Base-by-base conservation (phyloP, 2,329 filamentous ascomycete genomes). In the Myriosclerotinia scirpicola region DNA sequence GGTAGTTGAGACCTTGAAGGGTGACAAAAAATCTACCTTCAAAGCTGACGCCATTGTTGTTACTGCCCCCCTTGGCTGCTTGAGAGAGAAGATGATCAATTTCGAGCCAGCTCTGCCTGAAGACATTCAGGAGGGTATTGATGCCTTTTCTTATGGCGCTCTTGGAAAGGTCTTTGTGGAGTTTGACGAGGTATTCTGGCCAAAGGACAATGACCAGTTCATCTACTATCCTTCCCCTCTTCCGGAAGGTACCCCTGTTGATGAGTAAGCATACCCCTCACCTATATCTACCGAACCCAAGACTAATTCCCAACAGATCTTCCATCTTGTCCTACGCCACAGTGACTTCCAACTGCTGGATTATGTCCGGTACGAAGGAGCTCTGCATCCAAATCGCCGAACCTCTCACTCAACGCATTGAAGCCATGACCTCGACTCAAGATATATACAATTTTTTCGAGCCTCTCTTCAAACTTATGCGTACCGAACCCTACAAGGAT, bases 161-260 rank as follows among this genome's bases (percentile, higher is more conserved):
- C 73, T 80, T 38, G 79, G 79, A 58, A 80, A 80, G 67, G 75
- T 80, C 30, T 80, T 80, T 66, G 78, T 80, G 66, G 78, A 80
- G 65, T 80, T 80, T 64, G 73, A 73, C 54, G 78, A 80, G 46
- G 76, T 80, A 40, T 80, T 80, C 72, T 80, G 79, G 79, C 75
- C 78, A 38, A 80, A 80, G 66, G 79, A 80, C 64, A 79, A 80
- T 68, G 79, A 80, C 71, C 79, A 80, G 68, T 80, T 80, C 70
- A 78, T 80, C 58, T 80, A 77, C 72, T 80, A 79, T 62, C 79
- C 79, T 1, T 77, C 78, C 17, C 79, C 79, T 38, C 68, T 73
- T 56, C 26, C 71, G 54, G 3, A 75, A 8, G 77, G 67, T 72
- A 8, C 73, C 74, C 12, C 70, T 36, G n/a, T 76, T 54, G 76